Conservation (phyloP, 805 yeast genomes). For the Allodekkera sacchari region DNA sequence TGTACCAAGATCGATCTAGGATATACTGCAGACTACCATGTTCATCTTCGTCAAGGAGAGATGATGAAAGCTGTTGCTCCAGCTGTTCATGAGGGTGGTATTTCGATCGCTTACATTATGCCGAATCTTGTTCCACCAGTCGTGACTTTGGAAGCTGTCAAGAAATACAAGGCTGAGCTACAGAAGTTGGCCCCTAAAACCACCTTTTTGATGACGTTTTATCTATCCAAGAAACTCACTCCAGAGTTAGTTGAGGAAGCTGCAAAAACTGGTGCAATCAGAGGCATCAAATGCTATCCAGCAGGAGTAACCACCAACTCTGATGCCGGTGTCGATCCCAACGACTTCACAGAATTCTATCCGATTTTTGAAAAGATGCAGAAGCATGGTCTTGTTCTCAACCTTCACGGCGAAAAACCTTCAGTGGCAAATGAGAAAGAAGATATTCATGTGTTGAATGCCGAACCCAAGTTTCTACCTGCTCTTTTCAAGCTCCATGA, state of each 20-base stretch:
- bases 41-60: constrained; percentile 86
- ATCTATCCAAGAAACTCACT: constrained; percentile 67
- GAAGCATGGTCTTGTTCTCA: constrained; percentile 65
- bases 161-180: constrained; percentile 57
- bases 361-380: constrained; percentile 89
- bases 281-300: constrained; percentile 95
- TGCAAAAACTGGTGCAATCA: constrained; percentile 54
- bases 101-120: constrained; percentile 89
- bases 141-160: constrained; percentile 64
- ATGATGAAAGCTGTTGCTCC: constrained; percentile 94
- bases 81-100: constrained; percentile 83
- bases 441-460: constrained; percentile 85
- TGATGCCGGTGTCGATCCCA: constrained; percentile 83
- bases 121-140: constrained; percentile 94
- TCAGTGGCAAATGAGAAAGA: constrained; percentile 34
- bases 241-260: constrained; percentile 83
- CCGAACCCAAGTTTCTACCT: constrained; percentile 89
- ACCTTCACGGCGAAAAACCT: constrained; percentile 95
- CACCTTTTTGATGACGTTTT: constrained; percentile 86
- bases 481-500: constrained; percentile 69
- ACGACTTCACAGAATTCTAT: constrained; percentile 81
- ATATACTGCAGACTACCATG: constrained; percentile 85
- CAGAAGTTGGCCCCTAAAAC: constrained; percentile 69
- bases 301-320: constrained; percentile 99
- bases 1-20: constrained; percentile 48